Evolutionary conservation across 2,329 filamentous ascomycete species (phyloP).

Genomic region (Epichloe sylvatica): DNA sequence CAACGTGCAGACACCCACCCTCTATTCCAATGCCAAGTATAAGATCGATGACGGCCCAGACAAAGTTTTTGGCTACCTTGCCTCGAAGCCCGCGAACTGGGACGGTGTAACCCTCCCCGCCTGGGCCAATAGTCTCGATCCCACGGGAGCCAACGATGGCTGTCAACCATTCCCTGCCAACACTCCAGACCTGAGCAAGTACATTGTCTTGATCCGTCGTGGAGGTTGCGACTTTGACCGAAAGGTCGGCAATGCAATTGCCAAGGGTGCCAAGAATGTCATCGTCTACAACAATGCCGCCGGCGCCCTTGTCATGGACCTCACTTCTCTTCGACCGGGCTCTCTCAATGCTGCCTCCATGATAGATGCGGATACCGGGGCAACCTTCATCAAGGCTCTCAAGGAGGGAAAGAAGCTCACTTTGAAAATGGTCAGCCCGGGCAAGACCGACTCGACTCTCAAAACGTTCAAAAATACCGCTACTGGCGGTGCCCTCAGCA

Average conservation of each 20-base stretch:
- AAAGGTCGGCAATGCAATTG: constrained; percentile 39
- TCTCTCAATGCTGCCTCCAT: constrained; percentile 25
- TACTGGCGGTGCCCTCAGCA: constrained; percentile 37
- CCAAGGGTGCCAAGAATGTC: constrained; percentile 44
- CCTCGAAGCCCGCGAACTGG: constrained; percentile 30
- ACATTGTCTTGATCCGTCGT: constrained; percentile 46
- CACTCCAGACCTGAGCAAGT: constrained; percentile 41
- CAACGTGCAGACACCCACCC: constrained; percentile 27
- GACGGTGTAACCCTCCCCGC: constrained; percentile 31
- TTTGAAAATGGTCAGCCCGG: constrained; percentile 29
- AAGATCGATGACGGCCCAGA: constrained; percentile 21
- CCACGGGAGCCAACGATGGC: constrained; percentile 31
- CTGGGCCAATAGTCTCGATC: constrained; percentile 36
- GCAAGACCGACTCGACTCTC: constrained; percentile 18
- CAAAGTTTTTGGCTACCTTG: constrained; percentile 28
- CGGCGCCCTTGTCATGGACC: constrained; percentile 22
- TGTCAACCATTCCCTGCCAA: constrained; percentile 37
- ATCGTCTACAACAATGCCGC: constrained; percentile 44
- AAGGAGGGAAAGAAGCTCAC: constrained; percentile 28
- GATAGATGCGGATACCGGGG: constrained; percentile 27
- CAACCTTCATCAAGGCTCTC: constrained; percentile 29
- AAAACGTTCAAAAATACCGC: constrained; percentile 15
- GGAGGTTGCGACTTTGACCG: constrained; percentile 41
- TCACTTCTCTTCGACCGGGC: constrained; percentile 13
- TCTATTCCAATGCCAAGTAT: constrained; percentile 30